Evolutionary conservation across 2,329 filamentous ascomycete species (phyloP), one percentile per base, ranked within the genome.

Genomic region (Colletotrichum sp.): DNA sequence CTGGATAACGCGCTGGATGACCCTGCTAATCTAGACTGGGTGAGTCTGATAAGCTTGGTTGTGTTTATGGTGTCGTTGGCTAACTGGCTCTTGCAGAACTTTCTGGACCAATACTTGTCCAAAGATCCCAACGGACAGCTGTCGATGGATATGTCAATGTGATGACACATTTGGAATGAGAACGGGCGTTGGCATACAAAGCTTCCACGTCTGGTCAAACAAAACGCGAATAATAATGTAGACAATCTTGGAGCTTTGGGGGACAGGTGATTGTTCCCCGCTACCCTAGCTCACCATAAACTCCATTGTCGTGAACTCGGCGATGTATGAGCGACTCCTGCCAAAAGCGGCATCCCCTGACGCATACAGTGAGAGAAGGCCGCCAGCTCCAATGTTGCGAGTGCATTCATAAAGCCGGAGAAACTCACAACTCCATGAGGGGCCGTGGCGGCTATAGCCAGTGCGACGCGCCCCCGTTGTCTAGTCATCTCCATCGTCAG

Each of bases 21-120:
- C 49, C 78, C 80, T 1, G 82, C 82, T 26, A 79, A 81, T 18
- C 79, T 87, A 52, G 85, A 88, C 72, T 88, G 86, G 86, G 86
- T 86, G 82, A 76, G 84, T 79, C 18, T 62, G 12, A 12, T 63
- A 63, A 26, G 26, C 10, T 5, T n/a, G 2, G 28, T 21, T 57
- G 15, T 16, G 12, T 26, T 34, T 3, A 3, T 30, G 18, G 18
- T 8, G 16, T 18, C 10, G 28, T 12, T n/a, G 8, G 36, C 71
- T 73, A 32, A 75, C 55, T 24, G 3, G 4, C 57, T 49, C 0
- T 44, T 63, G 44, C 63, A 84, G 81, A 78, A 78, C 34, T 80
- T 78, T 16, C 80, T 85, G 59, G 80, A 84, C 67, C 79, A 83
- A 30, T 81, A 81, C 64, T 64, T 82, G 34, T 70, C 44, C 30